Percentiles rank a stretch among this genome's conserved stretches.
These are phyloP conservation scores for Pugionium cornutum DNA, from an alignment of 345 rosid species.

Conservation along the genomic window DNA sequence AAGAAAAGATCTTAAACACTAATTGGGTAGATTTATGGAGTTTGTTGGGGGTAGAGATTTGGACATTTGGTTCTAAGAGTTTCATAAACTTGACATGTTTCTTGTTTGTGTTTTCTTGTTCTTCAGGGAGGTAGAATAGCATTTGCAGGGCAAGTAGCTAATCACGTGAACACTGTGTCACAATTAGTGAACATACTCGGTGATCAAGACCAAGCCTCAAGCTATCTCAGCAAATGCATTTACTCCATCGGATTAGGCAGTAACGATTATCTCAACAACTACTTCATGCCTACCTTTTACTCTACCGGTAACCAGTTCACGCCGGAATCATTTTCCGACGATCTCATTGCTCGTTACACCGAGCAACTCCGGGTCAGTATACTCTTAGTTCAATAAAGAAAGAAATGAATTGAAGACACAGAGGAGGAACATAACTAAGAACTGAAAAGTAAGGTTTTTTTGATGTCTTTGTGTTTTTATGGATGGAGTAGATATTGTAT, in stretches of 20 bases:
- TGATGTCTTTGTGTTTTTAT: background rate
- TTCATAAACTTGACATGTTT: no score
- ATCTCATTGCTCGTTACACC: slow-evolving; percentile 61
- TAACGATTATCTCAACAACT: slow-evolving; percentile 94
- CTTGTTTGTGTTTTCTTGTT: background rate
- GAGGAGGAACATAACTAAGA: no score
- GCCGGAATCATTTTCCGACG: slow-evolving; percentile 57
- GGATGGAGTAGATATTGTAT: slow-evolving; percentile 55
- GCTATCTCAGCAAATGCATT: slow-evolving; percentile 69
- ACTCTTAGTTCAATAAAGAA: background rate
- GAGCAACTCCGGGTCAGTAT: slow-evolving; percentile 60
- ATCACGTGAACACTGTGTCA: slow-evolving; percentile 62
- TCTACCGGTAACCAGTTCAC: slow-evolving; percentile 53
- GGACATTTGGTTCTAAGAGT: no score
- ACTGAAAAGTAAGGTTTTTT: background rate
- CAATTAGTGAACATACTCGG: slow-evolving; percentile 66
- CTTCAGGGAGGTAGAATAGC: slow-evolving; percentile 67
- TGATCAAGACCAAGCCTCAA: slow-evolving; percentile 47
- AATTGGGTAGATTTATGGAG: no score
- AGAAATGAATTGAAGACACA: no score
- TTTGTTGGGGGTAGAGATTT: no score
- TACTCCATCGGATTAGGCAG: slow-evolving; percentile 78
- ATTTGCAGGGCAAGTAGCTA: slow-evolving; percentile 71
- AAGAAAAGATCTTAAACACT: no score
- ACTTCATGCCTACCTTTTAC: slow-evolving; percentile 80